A percentile compares a stretch with the other conserved stretches of the same genome.
Conservation (phyloP, 257 asterid genomes). For the Striga asiatica region DNA sequence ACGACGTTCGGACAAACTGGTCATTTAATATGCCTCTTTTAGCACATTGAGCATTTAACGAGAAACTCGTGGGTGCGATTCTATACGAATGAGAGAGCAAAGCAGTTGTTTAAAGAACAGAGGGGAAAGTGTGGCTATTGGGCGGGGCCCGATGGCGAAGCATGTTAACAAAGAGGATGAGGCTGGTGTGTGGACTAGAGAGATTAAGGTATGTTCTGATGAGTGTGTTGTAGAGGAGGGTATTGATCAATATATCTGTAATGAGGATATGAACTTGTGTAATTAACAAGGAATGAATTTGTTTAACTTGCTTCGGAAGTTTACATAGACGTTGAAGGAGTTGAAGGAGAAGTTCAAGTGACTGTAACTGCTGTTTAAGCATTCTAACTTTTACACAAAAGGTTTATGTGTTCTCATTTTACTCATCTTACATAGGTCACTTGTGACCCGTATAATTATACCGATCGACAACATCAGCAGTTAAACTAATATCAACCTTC, state of each 20-base stretch:
- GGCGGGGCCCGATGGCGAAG: conserved; percentile 59
- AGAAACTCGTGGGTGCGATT: conserved; percentile 22
- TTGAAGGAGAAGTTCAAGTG: conserved; percentile 34
- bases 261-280: conserved; percentile 46
- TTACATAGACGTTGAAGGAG: conserved; percentile 43
- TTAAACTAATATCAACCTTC: not conserved
- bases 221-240: conserved; percentile 69
- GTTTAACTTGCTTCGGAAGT: conserved; percentile 28
- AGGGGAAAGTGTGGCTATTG: conserved; percentile 72
- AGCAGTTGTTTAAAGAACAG: conserved; percentile 46
- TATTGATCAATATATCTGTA: conserved; percentile 57
- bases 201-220: conserved; percentile 48
- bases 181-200: conserved; percentile 32
- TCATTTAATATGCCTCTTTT: conserved; percentile 54
- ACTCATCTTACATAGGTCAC: no score
- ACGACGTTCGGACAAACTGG: conserved; percentile 64
- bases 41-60: conserved; percentile 52
- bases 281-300: conserved; percentile 46
- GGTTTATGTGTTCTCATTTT: no score
- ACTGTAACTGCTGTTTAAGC: conserved; percentile 10
- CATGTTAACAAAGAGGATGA: conserved; percentile 56
- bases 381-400: no score
- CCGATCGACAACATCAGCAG: no score
- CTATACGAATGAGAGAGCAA: conserved; percentile 20
- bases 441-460: no score